Evolutionary conservation across 1,284 basidiomycete genomes (phyloP).

Genomic region (Pseudozyma hubeiensis): DNA sequence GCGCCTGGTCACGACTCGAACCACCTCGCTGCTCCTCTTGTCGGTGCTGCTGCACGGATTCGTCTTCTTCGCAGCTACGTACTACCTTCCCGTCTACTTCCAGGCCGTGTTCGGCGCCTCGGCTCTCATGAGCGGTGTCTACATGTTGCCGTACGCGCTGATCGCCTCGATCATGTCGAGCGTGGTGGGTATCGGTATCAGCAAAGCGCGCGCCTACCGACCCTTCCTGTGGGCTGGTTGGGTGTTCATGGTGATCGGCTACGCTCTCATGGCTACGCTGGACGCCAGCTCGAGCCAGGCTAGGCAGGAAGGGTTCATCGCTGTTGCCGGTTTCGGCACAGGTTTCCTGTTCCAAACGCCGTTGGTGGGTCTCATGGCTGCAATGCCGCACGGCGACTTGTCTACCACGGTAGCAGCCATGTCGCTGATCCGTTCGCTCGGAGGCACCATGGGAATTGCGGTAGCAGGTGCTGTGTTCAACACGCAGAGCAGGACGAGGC

Average conservation of each 20-base stretch:
- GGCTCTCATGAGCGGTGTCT: conserved; percentile 79
- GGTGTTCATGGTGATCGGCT: conserved; percentile 51
- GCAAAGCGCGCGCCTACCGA: conserved; percentile 76
- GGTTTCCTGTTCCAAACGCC: conserved; percentile 64
- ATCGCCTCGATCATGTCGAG: conserved; percentile 75
- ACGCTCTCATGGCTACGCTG: conserved; percentile 52
- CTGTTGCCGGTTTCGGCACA: conserved; percentile 55
- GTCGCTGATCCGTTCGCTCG: conserved; percentile 49
- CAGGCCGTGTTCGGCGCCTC: conserved; percentile 79
- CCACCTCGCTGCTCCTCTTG: conserved; percentile 77
- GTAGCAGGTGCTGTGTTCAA: conserved; percentile 58
- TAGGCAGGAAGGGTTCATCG: conserved; percentile 46
- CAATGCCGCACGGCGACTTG: conserved; percentile 57
- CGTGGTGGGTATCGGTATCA: conserved; percentile 75
- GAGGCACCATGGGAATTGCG: conserved; percentile 60
- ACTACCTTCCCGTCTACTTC: conserved; percentile 75
- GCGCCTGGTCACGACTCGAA: conserved; percentile 82
- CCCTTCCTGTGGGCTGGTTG: conserved; percentile 74
- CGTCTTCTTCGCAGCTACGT: conserved; percentile 74
- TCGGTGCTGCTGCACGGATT: conserved; percentile 77
- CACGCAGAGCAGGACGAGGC: conserved; percentile 34
- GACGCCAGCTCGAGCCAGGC: conserved; percentile 31
- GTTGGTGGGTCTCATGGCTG: conserved; percentile 56
- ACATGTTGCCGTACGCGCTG: conserved; percentile 80
- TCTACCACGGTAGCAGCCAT: conserved; percentile 50